These are phyloP conservation scores for Xerocomus brunneocitrinus DNA, from an alignment of 768 basidiomycete species.

Conservation along the genomic window DNA sequence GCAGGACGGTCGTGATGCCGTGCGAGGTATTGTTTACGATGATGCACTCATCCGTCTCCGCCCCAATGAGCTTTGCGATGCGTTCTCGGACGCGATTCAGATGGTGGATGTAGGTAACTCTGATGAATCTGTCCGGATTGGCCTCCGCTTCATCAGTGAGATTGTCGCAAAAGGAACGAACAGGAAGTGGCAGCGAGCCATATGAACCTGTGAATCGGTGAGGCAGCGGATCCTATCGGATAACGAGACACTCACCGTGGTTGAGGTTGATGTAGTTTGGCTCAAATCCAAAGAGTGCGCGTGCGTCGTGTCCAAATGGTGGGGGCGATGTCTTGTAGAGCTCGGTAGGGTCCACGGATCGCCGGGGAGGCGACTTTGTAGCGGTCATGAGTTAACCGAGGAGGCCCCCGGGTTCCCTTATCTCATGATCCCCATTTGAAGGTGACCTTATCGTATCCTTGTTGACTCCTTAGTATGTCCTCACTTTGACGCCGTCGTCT, in stretches of 20 bases:
- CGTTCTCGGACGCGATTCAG: slow-evolving; percentile 39
- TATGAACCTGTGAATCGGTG: slow-evolving; percentile 45
- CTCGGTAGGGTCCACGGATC: background rate
- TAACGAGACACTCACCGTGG: slow-evolving; percentile 40
- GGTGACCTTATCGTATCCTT: background rate
- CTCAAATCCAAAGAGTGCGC: slow-evolving; percentile 52
- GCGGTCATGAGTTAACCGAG: slow-evolving; percentile 3
- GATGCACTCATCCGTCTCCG: slow-evolving; percentile 54
- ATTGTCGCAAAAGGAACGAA: slow-evolving; percentile 41
- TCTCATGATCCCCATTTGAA: too few species aligned
- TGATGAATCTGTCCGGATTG: slow-evolving; percentile 55
- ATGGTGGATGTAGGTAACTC: slow-evolving; percentile 32
- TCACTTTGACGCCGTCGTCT: background rate
- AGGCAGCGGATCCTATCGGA: background rate
- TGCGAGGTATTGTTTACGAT: slow-evolving; percentile 33
- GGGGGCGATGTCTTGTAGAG: slow-evolving; percentile 32
- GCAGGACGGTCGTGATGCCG: slow-evolving; percentile 56
- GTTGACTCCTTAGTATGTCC: background rate
- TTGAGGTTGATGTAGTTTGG: slow-evolving; percentile 62
- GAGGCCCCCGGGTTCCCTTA: too few species aligned
- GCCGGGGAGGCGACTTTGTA: background rate
- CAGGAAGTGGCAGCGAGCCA: slow-evolving; percentile 52
- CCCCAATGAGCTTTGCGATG: slow-evolving; percentile 48
- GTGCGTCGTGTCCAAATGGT: slow-evolving; percentile 52
- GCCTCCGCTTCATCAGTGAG: slow-evolving; percentile 42